Evolutionary conservation across 2,329 filamentous ascomycete species (phyloP), one percentile per base, ranked within the genome.

Genomic region (Chaetomium globosum): DNA sequence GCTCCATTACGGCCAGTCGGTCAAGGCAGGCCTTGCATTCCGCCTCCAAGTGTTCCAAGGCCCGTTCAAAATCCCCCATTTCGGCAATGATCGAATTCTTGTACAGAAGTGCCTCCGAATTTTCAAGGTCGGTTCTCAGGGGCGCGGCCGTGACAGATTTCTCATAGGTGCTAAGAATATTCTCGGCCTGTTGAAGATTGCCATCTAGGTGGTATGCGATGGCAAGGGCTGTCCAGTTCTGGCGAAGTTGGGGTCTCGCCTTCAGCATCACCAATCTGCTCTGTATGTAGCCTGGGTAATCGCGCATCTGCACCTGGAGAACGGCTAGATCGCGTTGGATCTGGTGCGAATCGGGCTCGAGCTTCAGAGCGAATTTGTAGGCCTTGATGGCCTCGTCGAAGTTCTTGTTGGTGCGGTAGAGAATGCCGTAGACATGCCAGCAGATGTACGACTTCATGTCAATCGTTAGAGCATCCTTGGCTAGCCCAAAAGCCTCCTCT

Each of bases 381-480:
- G 95, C 96, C 83, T 98, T 98, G 81, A 97, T 97, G 10, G 96
- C 94, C 80, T 98, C 95, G 77, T 98, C 95, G 73, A 96, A 98
- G 80, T 99, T 98, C 84, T 98, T 98, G 75, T 91, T 90, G 57
- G 92, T 89, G 59, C 94, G 89, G 80, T 96, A 98, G 59, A 99
- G 85, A 71, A 99, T 80, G 36, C 96, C 95, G 77, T 98, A 99
- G 67, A 99, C 95, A 79, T 99, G 96, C 95, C 95, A 99, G 83
- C 93, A 98, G 74, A 99, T 93, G 79, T 98, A 94, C 74, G 93
- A 97, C 82, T 96, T 97, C 93, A 99, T 98, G 77, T 98, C 93
- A 74, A 93, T 92, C 71, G 90, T 93, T 73, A 99, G 83, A 39
- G 96, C 95, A 70, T 93, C 86, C 80, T 97, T 99, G 74, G 91